Evolutionary conservation across 371 early-diverging fungal species (phyloP).

Genomic region (Blakeslea trispora): DNA sequence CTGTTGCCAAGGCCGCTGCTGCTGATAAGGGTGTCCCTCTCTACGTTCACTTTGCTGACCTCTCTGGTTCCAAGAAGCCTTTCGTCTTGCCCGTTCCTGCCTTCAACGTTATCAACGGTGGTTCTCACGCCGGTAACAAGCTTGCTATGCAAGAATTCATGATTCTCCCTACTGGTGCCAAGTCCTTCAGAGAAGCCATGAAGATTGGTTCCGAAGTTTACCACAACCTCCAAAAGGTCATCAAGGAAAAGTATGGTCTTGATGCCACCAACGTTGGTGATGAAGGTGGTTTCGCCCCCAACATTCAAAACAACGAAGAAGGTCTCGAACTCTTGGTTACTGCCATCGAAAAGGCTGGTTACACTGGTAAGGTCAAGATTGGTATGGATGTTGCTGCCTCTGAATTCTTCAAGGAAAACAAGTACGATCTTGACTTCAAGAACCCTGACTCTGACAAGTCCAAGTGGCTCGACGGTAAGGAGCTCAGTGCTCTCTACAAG

Average conservation of each 20-base stretch:
- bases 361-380: slow-evolving; percentile 95
- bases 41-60: slow-evolving; percentile 90
- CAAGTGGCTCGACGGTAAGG: slow-evolving; percentile 74
- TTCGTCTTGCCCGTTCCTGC: slow-evolving; percentile 96
- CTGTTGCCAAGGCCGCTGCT: slow-evolving; percentile 96
- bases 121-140: slow-evolving; percentile 99
- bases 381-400: slow-evolving; percentile 99
- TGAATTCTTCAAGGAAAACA: slow-evolving; percentile 95
- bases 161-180: slow-evolving; percentile 98
- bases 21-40: slow-evolving; percentile 90
- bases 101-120: slow-evolving; percentile 99
- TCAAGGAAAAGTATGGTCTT: slow-evolving; percentile 98
- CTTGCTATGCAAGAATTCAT: slow-evolving; percentile 99
- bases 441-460: slow-evolving; percentile 83
- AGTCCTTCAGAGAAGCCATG: slow-evolving; percentile 95
- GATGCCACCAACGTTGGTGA: slow-evolving; percentile 99
- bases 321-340: slow-evolving; percentile 92
- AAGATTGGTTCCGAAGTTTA: slow-evolving; percentile 98
- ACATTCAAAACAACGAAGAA: slow-evolving; percentile 97
- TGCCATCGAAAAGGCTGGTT: slow-evolving; percentile 94
- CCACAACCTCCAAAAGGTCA: slow-evolving; percentile 92
- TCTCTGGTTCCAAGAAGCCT: slow-evolving; percentile 81
- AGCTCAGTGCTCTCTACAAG: slow-evolving; percentile 89
- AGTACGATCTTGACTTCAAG: slow-evolving; percentile 98
- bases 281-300: slow-evolving; percentile 99